These are phyloP conservation scores for Pleurotus cornucopiae DNA, from an alignment of 768 basidiomycete genomes.

Conservation along the genomic window DNA sequence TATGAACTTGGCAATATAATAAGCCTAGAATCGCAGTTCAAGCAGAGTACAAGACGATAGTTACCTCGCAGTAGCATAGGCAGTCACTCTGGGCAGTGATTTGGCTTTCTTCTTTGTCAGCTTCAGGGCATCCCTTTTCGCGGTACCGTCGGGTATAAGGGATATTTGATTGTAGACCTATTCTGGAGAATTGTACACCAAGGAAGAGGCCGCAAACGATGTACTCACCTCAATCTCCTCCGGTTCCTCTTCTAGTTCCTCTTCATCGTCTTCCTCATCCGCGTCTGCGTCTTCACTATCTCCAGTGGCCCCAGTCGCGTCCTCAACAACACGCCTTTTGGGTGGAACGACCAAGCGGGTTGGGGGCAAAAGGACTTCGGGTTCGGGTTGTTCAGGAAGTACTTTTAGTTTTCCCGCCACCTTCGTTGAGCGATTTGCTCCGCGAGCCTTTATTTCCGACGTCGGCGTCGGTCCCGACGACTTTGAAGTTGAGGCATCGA, in stretches of 20 bases:
- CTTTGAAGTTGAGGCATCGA: conserved; percentile 16
- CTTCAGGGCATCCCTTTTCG: conserved; percentile 82
- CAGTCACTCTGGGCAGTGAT: conserved; percentile 87
- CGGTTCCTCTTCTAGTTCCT: conserved; percentile 35
- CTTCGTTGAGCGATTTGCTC: conserved; percentile 77
- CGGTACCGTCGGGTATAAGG: conserved; percentile 91
- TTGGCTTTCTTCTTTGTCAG: conserved; percentile 96
- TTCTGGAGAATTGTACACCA: conserved; percentile 1
- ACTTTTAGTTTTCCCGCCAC: conserved; percentile 85
- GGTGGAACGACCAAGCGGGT: conserved; percentile 21
- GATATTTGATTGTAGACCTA: conserved; percentile 94
- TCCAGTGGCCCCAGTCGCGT: conserved; percentile 44
- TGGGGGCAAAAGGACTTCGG: conserved; percentile 23
- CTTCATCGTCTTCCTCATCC: conserved; percentile 53
- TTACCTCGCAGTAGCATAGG: conserved; percentile 90
- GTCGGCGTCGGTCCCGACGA: conserved; percentile 2
- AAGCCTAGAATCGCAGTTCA: not conserved
- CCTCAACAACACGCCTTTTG: conserved; percentile 36
- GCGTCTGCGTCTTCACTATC: conserved; percentile 75
- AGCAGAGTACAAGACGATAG: conserved; percentile 13
- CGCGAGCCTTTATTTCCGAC: conserved; percentile 54
- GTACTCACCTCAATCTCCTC: conserved; percentile 58
- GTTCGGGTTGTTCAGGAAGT: conserved; percentile 78
- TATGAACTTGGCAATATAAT: conserved; percentile 60
- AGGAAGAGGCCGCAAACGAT: not conserved